Conservation (phyloP, 495 filamentous ascomycete species). For the Parathielavia appendiculata region DNA sequence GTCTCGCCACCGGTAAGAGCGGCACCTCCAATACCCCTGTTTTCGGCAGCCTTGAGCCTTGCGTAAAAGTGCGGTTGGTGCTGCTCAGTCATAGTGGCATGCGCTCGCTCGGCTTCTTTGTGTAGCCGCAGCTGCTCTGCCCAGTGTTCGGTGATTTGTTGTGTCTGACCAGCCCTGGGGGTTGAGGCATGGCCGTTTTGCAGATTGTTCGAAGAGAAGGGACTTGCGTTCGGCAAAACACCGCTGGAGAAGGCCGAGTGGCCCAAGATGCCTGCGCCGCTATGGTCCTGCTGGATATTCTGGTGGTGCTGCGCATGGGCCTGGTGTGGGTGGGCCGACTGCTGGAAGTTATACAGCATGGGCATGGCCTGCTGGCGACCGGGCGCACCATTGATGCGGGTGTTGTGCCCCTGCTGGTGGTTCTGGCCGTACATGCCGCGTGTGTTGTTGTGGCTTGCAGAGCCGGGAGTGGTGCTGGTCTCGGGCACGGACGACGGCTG, state of each 20-base stretch:
- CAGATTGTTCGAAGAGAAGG: conserved; percentile 65
- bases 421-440: conserved; percentile 77
- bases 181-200: conserved; percentile 65
- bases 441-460: conserved; percentile 59
- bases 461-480: conserved; percentile 63
- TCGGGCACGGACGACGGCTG: conserved; percentile 49
- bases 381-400: conserved; percentile 54
- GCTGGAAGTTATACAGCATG: conserved; percentile 68
- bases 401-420: conserved; percentile 76
- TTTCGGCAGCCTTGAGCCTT: conserved; percentile 48
- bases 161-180: conserved; percentile 39
- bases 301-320: conserved; percentile 72
- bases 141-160: conserved; percentile 73
- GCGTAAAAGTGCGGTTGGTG: conserved; percentile 52
- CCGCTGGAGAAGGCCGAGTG: conserved; percentile 78
- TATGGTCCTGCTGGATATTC: conserved; percentile 65
- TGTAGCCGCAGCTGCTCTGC: conserved; percentile 75
- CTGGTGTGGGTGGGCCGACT: conserved; percentile 61
- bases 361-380: conserved; percentile 43
- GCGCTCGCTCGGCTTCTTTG: conserved; percentile 62
- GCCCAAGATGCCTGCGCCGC: conserved; percentile 49
- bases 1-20: conserved; percentile 26
- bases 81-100: conserved; percentile 60
- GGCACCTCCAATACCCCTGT: conserved; percentile 51
- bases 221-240: conserved; percentile 64